Conservation (phyloP, 2,329 filamentous ascomycete species). For the Nemania diffusa region DNA sequence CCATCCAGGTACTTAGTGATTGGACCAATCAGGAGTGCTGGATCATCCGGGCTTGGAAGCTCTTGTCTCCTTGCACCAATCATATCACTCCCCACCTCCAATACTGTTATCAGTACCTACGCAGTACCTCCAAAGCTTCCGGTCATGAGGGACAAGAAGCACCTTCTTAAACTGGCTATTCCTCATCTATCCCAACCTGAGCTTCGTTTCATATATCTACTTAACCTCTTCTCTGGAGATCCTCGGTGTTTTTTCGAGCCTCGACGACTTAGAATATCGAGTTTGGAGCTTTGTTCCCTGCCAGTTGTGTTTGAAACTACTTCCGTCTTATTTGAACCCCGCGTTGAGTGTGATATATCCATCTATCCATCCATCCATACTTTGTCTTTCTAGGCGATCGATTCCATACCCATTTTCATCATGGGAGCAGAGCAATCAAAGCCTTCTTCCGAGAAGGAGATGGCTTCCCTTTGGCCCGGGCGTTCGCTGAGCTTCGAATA, state of each 20-base stretch:
- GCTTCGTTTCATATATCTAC: not conserved
- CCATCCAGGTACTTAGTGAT: slow-evolving; percentile 24
- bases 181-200: not conserved
- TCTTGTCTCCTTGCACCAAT: slow-evolving; percentile 10
- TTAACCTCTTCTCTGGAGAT: not conserved
- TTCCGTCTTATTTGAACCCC: too few species aligned
- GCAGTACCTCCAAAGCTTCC: slow-evolving; percentile 4
- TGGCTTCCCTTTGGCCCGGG: slow-evolving; percentile 58
- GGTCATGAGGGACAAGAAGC: slow-evolving; percentile 17
- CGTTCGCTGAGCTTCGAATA: slow-evolving; percentile 59
- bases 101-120: slow-evolving; percentile 24
- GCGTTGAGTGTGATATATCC: too few species aligned
- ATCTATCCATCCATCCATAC: not conserved
- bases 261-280: not conserved
- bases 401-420: slow-evolving; percentile 8
- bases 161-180: slow-evolving; percentile 39
- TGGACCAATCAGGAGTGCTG: not conserved
- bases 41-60: not conserved
- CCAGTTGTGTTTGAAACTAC: too few species aligned
- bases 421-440: slow-evolving; percentile 62
- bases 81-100: not conserved
- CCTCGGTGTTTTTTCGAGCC: not conserved
- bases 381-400: not conserved
- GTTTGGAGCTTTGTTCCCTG: not conserved
- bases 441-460: slow-evolving; percentile 52